Base-by-base conservation (phyloP, 208 protist genomes). In the Zelonia costaricensis region DNA sequence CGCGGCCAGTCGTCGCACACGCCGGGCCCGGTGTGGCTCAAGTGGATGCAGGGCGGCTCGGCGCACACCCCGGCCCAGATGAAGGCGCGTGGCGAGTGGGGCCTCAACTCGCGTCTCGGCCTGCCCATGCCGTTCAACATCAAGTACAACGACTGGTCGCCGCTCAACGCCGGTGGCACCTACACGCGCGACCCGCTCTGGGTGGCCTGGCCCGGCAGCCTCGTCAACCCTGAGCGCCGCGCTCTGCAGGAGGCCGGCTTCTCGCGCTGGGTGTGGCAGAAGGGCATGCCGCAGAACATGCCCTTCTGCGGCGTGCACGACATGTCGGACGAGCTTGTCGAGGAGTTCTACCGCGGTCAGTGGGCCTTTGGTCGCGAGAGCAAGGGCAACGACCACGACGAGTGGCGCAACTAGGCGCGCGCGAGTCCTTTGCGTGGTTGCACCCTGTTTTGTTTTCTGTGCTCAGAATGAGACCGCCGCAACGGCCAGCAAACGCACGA, bases 301-400 rank as follows among this genome's bases (percentile, higher is more conserved):
- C 90, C 90, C 9, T 93, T 96, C 62, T 90, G 80, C 60, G 87
- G 84, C 38, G 87, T 92, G 52, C 90, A 96, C 59, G 90, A 93
- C 60, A 86, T 86, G 66, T 74, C 84, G 28, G 87, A 96, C 68
- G 90, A 96, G 72, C 67, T 96, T 10, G 86, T 96, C 18, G 86
- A 96, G 63, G 90, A 96, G 74, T 96, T 83, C 73, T 93, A 93
- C 77, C 82, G 90, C 51, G 86, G 86, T n/a, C 82, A 92, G 67
- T 92, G 86, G 85, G 86, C 87, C 31, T 93, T 93, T 61, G 80
- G 85, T 8, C 81, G 82, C 28, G 65, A 77, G 20, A 93, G 77
- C 77, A 96, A 93, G 67, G 87, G 90, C 58, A 91, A 92, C 61
- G 90, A 96, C 51, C 86, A 92, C 69, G 86, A 96, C 48, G 90